Evolutionary conservation across 768 basidiomycete species (phyloP).

Genomic region (Leccinum truebloodii): DNA sequence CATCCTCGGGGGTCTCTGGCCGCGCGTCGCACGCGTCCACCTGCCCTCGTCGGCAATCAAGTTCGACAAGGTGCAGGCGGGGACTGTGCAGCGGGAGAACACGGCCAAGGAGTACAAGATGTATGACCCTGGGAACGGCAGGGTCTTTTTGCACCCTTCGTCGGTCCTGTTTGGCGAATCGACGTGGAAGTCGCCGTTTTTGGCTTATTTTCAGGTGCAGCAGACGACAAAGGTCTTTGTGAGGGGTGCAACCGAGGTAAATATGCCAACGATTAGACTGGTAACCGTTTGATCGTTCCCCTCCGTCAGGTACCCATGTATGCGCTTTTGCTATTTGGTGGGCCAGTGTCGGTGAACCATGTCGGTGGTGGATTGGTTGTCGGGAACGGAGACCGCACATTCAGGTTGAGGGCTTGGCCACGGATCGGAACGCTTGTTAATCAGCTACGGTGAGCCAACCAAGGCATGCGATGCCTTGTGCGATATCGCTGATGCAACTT

Average conservation of each 20-base stretch:
- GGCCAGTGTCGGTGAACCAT: slow-evolving; percentile 75
- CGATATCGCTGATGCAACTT: not conserved
- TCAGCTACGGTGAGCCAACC: slow-evolving; percentile 63
- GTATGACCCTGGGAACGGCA: slow-evolving; percentile 60
- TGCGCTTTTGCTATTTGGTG: slow-evolving; percentile 82
- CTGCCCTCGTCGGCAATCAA: slow-evolving; percentile 74
- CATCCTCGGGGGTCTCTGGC: slow-evolving; percentile 86
- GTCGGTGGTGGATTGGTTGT: slow-evolving; percentile 74
- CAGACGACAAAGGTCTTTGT: slow-evolving; percentile 83
- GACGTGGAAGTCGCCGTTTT: slow-evolving; percentile 75
- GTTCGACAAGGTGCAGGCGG: slow-evolving; percentile 84
- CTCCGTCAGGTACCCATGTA: slow-evolving; percentile 76
- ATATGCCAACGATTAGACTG: slow-evolving; percentile 12
- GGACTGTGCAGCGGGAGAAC: slow-evolving; percentile 83
- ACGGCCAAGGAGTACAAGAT: slow-evolving; percentile 83
- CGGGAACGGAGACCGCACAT: slow-evolving; percentile 47
- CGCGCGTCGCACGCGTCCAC: slow-evolving; percentile 74
- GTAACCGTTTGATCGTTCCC: not conserved
- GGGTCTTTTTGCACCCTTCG: slow-evolving; percentile 82
- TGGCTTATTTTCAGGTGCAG: slow-evolving; percentile 83
- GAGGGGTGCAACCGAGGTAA: slow-evolving; percentile 86
- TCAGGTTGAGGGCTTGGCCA: slow-evolving; percentile 82
- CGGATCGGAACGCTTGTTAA: slow-evolving; percentile 89
- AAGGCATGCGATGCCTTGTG: not conserved
- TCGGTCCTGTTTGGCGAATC: slow-evolving; percentile 76